Base-by-base conservation (phyloP, 139 green algal species). In the Desmodesmus armatus region DNA sequence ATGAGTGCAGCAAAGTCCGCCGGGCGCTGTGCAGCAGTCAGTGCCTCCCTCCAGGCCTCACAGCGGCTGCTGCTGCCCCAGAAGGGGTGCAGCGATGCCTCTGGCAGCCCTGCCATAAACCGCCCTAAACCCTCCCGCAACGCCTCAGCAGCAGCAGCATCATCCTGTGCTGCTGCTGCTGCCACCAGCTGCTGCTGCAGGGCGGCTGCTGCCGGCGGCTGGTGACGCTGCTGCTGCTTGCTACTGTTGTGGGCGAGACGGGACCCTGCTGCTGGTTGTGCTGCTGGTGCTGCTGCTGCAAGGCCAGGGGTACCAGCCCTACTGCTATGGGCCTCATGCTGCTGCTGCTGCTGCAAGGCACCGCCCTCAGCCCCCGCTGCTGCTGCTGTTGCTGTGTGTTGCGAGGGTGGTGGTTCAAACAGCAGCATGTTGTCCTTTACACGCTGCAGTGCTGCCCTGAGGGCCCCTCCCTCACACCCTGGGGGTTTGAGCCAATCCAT, bases 1-100 rank as follows among this genome's bases (percentile, higher is more conserved):
- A 93, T 43, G 3, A 87, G 85, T 6, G 87, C 88, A 51, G 86
- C 83, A 15, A 95, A 58, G 44, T 89, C 67, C 53, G 86, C 65
- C 6, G 82, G 73, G 13, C 33, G 81, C 11, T n/a, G 23, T 0
- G 83, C 73, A 35, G 33, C 9, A 44, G 13, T 63, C 55, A 90
- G 83, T 21, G 87, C 85, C 7, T 66, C 84, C 17, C 29, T 29
- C 89, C 89, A 92, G 3, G 44, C 37, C 0, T 83, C 63, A 21
- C 85, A 73, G 1, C 89, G 83, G 25, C 43, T 67, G 0, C 67
- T 41, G 3, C 58, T 84, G 44, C 86, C 89, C 89, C 89, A 92
- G 41, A 90, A 90, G 5, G 67, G 27, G 0, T 71, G 43, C 31
- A 92, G 83, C 5, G 72, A 78, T 25, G 73, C 55, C 2, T 77